A percentile compares a stretch with the other conserved stretches of the same genome.
phyloP scores from a whole-genome alignment of 179 eudicot genomes.

The Beta macrorhiza region DNA sequence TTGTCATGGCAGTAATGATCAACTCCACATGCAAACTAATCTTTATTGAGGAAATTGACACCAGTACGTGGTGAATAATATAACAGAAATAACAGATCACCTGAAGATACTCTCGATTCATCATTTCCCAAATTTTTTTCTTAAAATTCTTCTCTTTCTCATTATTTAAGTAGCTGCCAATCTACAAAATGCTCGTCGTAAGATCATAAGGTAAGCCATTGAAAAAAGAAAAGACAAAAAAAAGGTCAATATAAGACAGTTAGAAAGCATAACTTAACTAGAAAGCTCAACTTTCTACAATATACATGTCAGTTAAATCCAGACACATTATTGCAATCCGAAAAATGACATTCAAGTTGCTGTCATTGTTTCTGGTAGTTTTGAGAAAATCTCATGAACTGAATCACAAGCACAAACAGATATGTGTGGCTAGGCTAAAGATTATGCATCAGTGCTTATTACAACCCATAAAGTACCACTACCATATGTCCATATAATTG shows the following conservation, averaged over 20 bases:
- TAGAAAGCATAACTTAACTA: background rate
- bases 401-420: background rate
- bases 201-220: constrained; percentile 1
- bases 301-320: no score
- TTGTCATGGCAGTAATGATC: background rate
- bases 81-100: constrained; percentile 17
- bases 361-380: background rate
- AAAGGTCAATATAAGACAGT: background rate
- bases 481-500: background rate
- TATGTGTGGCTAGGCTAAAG: background rate
- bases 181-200: constrained; percentile 19
- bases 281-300: background rate
- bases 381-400: background rate
- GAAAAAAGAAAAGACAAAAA: background rate
- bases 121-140: constrained; percentile 45
- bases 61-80: background rate
- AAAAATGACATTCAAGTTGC: background rate
- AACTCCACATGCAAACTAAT: background rate
- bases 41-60: background rate
- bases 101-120: constrained; percentile 45
- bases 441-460: background rate
- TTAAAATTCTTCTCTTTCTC: constrained; percentile 38
- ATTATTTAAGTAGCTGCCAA: constrained; percentile 33
- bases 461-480: background rate
- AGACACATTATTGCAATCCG: background rate